Base-by-base conservation (phyloP, 2,329 filamentous ascomycete genomes). In the Penicillium sumatraense region DNA sequence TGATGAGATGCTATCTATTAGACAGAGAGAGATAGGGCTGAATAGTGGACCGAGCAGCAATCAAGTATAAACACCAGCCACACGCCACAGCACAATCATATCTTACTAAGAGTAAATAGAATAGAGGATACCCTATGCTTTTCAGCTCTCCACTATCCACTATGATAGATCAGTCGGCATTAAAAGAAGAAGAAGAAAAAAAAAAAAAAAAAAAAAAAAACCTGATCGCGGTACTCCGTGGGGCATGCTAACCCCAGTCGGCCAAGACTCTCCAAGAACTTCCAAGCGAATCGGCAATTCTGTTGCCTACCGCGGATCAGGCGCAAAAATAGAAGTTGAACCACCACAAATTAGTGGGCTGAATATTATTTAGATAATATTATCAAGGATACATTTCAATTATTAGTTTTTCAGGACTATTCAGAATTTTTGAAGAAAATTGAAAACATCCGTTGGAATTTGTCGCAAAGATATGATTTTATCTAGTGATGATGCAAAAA, bases 261-360 rank as follows among this genome's bases (percentile, higher is more conserved):
- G 26, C 38, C 16, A 26, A 29, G 23, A 53, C 20, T n/a, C 13
- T 38, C 49, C 26, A 23, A 44, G 40, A 44, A 44, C 16, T 44
- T n/a, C 38, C 24, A 29, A 45, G 24, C 47, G 24, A 23, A 9
- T 35, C 47, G 47, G 24, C 47, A 41, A 40, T 31, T 31, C 36
- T 51, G 48, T 26, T 51, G 48, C 48, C 48, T 51, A 31, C 38
- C 21, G 47, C 21, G 36, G 36, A 50, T 29, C 35, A 21, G 35
- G 21, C 2, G 24, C 49, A 51, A 42, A 51, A 51, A 51, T 51
- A 51, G 49, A 51, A 50, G 23, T 14, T 8, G 16, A 38, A 11
- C 35, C 18, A 20, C 21, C 1, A 36, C 5, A 6, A 38, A 16
- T 7, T 16, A 18, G 35, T 6, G 16, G 16, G 16, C 9, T 11